These are phyloP conservation scores for Glycyrrhiza uralensis DNA, from an alignment of 306 rosid species.

Conservation along the genomic window DNA sequence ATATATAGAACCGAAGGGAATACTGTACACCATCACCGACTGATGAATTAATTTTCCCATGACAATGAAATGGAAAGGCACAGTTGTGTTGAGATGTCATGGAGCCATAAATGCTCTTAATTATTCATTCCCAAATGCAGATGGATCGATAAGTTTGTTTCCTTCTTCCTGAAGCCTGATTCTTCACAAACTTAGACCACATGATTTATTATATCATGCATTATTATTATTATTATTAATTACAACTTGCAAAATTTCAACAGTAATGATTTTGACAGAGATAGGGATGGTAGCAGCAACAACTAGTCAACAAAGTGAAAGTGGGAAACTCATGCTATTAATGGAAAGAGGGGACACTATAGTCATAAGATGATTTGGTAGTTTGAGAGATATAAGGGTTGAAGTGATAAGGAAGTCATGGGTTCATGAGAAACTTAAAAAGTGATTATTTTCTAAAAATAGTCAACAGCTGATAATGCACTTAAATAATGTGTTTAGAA, in stretches of 20 bases:
- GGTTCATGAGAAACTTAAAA: no score
- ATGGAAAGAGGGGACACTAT: no score
- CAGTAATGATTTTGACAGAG: background rate
- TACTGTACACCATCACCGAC: background rate
- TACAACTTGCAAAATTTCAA: background rate
- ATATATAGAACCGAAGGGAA: no score
- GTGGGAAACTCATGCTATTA: background rate
- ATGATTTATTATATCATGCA: no score
- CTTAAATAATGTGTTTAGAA: no score
- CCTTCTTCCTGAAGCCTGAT: background rate
- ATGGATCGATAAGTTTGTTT: background rate
- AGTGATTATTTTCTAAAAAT: no score
- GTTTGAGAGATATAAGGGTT: no score
- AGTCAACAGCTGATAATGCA: no score
- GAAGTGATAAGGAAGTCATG: no score
- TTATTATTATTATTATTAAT: no score
- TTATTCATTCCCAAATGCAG: background rate
- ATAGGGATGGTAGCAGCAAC: background rate
- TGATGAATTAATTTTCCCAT: background rate
- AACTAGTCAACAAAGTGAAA: background rate
- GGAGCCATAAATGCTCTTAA: constrained; percentile 17
- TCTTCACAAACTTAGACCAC: background rate
- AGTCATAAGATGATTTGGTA: no score
- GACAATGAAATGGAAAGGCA: background rate
- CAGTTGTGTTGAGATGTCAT: constrained; percentile 15